Evolutionary conservation across 2,329 filamentous ascomycete species (phyloP).

Genomic region (Whalleya microplaca): DNA sequence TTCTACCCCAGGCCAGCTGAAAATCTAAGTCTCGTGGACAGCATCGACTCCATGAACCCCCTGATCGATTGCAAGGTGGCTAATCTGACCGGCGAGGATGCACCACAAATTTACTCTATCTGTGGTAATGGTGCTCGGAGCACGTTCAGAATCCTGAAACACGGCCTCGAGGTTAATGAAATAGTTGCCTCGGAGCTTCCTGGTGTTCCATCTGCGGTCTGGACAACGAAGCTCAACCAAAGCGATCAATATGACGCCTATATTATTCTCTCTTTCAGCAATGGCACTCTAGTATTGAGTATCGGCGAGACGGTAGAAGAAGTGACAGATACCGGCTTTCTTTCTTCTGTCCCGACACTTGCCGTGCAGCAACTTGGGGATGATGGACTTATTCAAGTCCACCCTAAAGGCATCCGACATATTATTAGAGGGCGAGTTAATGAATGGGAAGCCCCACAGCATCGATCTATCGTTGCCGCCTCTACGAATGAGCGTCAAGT

Average conservation of each 20-base stretch:
- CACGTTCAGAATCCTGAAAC: constrained; percentile 87
- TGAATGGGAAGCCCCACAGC: constrained; percentile 91
- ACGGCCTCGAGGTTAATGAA: constrained; percentile 90
- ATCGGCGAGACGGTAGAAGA: constrained; percentile 98
- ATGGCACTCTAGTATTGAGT: constrained; percentile 87
- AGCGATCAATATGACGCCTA: constrained; percentile 89
- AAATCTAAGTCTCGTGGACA: constrained; percentile 84
- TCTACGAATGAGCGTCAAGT: constrained; percentile 93
- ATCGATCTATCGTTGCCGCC: constrained; percentile 93
- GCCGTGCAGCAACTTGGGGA: constrained; percentile 94
- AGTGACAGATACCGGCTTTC: constrained; percentile 89
- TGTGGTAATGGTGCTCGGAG: constrained; percentile 88
- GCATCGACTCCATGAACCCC: constrained; percentile 86
- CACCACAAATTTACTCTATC: constrained; percentile 93
- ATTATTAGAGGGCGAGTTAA: constrained; percentile 80
- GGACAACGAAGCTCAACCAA: constrained; percentile 87
- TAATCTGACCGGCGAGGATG: constrained; percentile 89
- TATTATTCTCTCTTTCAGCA: constrained; percentile 91
- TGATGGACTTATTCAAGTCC: constrained; percentile 89
- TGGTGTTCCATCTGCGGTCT: constrained; percentile 86
- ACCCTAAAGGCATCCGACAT: constrained; percentile 94
- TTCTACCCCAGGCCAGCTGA: constrained; percentile 80
- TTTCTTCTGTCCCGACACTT: constrained; percentile 85
- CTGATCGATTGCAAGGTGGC: constrained; percentile 89
- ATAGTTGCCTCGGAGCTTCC: constrained; percentile 94